phyloP scores from a whole-genome alignment of 306 rosid genomes.

The Parietaria judaica region DNA sequence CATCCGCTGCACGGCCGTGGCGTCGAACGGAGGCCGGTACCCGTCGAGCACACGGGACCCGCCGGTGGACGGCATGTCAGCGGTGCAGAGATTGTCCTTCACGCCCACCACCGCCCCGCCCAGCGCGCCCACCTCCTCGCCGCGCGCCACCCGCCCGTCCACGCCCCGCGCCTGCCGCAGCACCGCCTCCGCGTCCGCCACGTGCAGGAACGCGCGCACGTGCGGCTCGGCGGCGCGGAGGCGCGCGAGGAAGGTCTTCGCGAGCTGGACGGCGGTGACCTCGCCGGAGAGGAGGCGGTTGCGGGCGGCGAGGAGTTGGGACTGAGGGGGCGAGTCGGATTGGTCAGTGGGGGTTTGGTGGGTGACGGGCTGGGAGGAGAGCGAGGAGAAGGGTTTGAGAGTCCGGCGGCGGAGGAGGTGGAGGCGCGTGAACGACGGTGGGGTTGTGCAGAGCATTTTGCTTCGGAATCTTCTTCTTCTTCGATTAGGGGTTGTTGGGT shows the following conservation, averaged over 20 bases:
- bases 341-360: slow-evolving; percentile 44
- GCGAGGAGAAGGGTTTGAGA: slow-evolving; percentile 20
- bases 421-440: slow-evolving; percentile 56
- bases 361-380: slow-evolving; percentile 36
- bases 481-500: too few relatives aligned
- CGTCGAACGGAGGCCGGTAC: slow-evolving; percentile 78
- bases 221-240: slow-evolving; percentile 66
- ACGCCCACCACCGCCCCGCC: slow-evolving; percentile 84
- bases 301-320: slow-evolving; percentile 80
- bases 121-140: slow-evolving; percentile 63
- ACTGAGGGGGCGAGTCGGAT: slow-evolving; percentile 32
- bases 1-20: slow-evolving; percentile 68
- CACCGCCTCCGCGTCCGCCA: slow-evolving; percentile 38
- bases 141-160: slow-evolving; percentile 41
- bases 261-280: slow-evolving; percentile 56
- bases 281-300: slow-evolving; percentile 64
- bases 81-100: slow-evolving; percentile 88
- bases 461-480: too few relatives aligned
- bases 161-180: slow-evolving; percentile 43
- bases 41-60: slow-evolving; percentile 75
- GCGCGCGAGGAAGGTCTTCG: slow-evolving; percentile 50
- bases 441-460: slow-evolving; percentile 66
- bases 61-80: slow-evolving; percentile 81
- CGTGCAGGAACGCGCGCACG: slow-evolving; percentile 74
- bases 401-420: slow-evolving; percentile 21